Evolutionary conservation across 2,329 filamentous ascomycete species (phyloP).

Genomic region (Arachnopeziza araneosa): DNA sequence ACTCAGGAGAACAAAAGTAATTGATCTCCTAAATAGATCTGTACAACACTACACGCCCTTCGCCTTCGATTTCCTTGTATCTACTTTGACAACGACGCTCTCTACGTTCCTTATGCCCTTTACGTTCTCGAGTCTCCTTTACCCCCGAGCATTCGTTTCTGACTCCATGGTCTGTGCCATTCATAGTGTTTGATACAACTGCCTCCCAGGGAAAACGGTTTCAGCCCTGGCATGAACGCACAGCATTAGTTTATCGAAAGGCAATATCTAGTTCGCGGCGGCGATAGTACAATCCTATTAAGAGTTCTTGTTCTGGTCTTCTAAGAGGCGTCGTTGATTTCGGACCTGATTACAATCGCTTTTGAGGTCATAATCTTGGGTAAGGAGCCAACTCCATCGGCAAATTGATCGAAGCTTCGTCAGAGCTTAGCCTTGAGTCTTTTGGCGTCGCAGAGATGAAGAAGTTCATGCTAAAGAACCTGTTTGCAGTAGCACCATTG

Average conservation of each 20-base stretch:
- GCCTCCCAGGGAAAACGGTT: constrained; percentile 13
- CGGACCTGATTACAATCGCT: background rate
- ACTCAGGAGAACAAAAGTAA: background rate
- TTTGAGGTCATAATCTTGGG: constrained; percentile 12
- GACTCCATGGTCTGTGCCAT: constrained; percentile 4
- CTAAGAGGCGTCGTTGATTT: background rate
- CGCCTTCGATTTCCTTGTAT: background rate
- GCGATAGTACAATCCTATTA: constrained; percentile 21
- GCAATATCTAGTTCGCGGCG: constrained; percentile 1
- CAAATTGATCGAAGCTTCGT: background rate
- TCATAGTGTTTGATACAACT: constrained; percentile 17
- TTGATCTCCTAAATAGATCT: background rate
- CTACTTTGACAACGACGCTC: constrained; percentile 1
- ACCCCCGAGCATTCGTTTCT: constrained; percentile 1
- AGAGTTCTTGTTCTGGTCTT: constrained; percentile 5
- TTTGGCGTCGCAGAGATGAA: constrained; percentile 19
- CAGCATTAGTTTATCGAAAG: constrained; percentile 5
- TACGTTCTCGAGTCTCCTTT: background rate
- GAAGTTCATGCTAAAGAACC: constrained; percentile 21
- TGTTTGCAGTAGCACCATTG: background rate
- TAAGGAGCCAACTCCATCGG: constrained; percentile 9
- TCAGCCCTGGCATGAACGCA: constrained; percentile 15
- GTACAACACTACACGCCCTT: background rate
- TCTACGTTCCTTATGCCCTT: background rate
- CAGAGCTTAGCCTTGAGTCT: constrained; percentile 4